Conservation (phyloP, 2,329 filamentous ascomycete species). For the Aotearoamyces nothofagi region DNA sequence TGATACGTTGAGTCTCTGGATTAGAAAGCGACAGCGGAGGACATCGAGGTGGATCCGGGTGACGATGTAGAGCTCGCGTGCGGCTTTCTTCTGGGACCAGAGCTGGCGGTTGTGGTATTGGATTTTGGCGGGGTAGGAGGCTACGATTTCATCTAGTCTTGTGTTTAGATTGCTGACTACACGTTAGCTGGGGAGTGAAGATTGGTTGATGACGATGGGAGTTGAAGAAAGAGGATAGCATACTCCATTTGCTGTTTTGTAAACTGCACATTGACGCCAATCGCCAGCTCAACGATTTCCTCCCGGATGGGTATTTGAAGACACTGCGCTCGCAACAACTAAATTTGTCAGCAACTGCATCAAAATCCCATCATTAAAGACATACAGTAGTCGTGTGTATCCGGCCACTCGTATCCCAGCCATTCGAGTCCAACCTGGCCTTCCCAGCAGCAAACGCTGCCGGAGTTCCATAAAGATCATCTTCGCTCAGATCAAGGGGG, state of each 20-base stretch:
- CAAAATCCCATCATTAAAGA: too few species aligned
- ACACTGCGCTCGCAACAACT: conserved; percentile 8
- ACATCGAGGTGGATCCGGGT: conserved; percentile 8
- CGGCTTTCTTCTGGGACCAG: too few species aligned
- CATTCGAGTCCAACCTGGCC: conserved; percentile 9
- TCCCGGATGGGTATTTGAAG: conserved; percentile 11
- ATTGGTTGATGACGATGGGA: too few species aligned
- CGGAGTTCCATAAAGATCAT: conserved; percentile 11
- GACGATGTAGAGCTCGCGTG: too few species aligned
- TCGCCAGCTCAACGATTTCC: conserved; percentile 15
- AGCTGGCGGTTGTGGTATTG: too few species aligned
- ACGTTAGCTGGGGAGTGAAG: too few species aligned
- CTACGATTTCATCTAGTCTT: too few species aligned
- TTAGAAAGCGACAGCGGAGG: conserved; percentile 15
- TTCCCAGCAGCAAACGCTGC: conserved; percentile 7
- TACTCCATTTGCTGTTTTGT: too few species aligned
- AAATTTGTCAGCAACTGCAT: too few species aligned
- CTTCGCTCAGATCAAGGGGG: conserved; percentile 13
- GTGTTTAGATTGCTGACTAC: too few species aligned
- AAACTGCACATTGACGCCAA: conserved; percentile 16
- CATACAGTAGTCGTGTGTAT: conserved; percentile 9
- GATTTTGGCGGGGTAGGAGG: too few species aligned
- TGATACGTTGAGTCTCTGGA: conserved; percentile 14
- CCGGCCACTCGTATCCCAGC: conserved; percentile 13
- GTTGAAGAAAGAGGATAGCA: too few species aligned